Evolutionary conservation across 208 protist species (phyloP), one percentile per base, ranked within the genome.

Genomic region (Trypanosoma theileri): DNA sequence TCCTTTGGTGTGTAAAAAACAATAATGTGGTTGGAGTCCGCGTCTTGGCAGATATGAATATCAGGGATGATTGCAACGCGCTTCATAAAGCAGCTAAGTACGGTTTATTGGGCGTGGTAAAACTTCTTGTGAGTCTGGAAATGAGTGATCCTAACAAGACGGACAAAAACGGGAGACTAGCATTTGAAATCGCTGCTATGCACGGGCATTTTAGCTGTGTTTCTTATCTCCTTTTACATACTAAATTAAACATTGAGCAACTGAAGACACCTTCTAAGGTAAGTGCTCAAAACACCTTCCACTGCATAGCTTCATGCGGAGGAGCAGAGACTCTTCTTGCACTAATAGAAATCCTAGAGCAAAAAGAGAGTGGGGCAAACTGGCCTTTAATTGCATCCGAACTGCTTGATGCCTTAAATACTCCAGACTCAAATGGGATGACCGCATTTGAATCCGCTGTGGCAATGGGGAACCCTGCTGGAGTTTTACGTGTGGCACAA

Each of bases 41-140:
- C 21, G 85, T 86, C 26, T 69, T 95, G 46, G 89, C 80, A 13
- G 85, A 95, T 63, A 76, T 89, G 64, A 91, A 91, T 73, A 72
- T 90, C 22, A 59, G 76, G 10, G 89, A 95, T 63, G 79, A 86
- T 66, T 85, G 89, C 69, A 54, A 53, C 21, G 89, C 78, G 13
- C 72, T 95, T 26, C 79, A 86, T 52, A 55, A 75, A 42, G 89
- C 89, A 6, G 86, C 86, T 24, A 68, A 72, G n/a, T 70, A 67
- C 17, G 89, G 86, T 14, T 63, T 77, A 40, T 26, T 73, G 58
- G 77, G 82, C 48, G 66, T 89, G 0, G 66, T 85, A 50, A 68
- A 91, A 73, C 65, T 94, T 35, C 84, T 94, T 24, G 68, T 94
- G 24, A 59, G 76, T 40, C 75, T 94, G 31, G 64, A 85, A 50